phyloP scores from a whole-genome alignment of 805 yeast species.

The Kazachstania psychrophila region DNA sequence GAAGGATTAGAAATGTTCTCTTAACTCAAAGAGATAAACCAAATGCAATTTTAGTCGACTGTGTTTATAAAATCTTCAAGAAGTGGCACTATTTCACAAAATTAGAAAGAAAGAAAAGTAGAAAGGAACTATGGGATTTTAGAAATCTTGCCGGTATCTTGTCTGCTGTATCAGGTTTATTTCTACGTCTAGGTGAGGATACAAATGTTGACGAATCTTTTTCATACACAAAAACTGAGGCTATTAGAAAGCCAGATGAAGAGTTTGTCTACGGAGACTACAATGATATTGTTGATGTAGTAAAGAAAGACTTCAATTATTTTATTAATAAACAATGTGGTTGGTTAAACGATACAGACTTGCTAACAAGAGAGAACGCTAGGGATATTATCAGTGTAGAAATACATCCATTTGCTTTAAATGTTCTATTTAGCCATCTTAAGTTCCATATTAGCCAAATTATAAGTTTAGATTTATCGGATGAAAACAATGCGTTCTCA shows the following conservation, averaged over 20 bases:
- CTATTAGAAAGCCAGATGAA: no score
- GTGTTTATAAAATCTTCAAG: conserved; percentile 32
- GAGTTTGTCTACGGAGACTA: conserved; percentile 1
- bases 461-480: conserved; percentile 16
- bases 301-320: conserved; percentile 33
- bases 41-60: conserved; percentile 24
- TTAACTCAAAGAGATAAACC: conserved; percentile 18
- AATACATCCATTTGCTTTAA: conserved; percentile 49
- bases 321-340: conserved; percentile 45
- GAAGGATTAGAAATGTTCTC: conserved; percentile 44
- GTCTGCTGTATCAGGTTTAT: conserved; percentile 54
- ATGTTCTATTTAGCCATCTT: conserved; percentile 39
- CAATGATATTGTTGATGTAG: conserved; percentile 3
- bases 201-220: conserved; percentile 29
- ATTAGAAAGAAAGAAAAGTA: conserved; percentile 15
- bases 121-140: conserved; percentile 39
- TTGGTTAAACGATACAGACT: conserved; percentile 40
- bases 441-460: conserved; percentile 31
- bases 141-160: conserved; percentile 65
- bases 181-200: background rate
- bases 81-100: conserved; percentile 21
- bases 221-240: conserved; percentile 31
- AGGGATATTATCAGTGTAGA: conserved; percentile 64
- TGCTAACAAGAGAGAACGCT: conserved; percentile 56
- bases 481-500: conserved; percentile 18